phyloP scores from a whole-genome alignment of 2,329 filamentous ascomycete species.

The Cladorrhinum sp. region DNA sequence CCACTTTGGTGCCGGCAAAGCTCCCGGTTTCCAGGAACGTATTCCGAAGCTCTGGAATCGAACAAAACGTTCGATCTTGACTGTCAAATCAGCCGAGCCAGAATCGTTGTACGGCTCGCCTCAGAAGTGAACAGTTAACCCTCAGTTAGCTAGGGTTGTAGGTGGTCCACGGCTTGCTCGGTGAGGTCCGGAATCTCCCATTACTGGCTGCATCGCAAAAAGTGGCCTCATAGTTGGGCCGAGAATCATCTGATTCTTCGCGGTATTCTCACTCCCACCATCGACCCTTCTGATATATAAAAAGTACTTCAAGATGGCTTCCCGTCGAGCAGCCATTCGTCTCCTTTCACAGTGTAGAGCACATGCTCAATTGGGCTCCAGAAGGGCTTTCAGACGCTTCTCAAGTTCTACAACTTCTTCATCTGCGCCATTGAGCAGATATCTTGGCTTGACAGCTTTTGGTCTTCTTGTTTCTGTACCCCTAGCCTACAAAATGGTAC shows the following conservation, averaged over 20 bases:
- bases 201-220: constrained; percentile 13
- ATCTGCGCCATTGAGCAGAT: constrained; percentile 15
- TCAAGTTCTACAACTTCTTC: constrained; percentile 8
- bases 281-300: constrained; percentile 10
- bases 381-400: constrained; percentile 22
- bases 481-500: constrained; percentile 59
- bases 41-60: constrained; percentile 16
- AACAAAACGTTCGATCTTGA: constrained; percentile 24
- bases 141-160: neutral
- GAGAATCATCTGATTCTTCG: constrained; percentile 26
- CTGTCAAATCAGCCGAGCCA: constrained; percentile 23
- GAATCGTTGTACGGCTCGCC: constrained; percentile 1
- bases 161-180: constrained; percentile 7
- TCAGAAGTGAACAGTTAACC: neutral
- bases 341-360: constrained; percentile 28
- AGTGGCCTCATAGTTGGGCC: constrained; percentile 28
- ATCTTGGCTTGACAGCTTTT: constrained; percentile 36
- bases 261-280: constrained; percentile 7
- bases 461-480: constrained; percentile 51
- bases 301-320: constrained; percentile 25
- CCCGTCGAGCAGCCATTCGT: constrained; percentile 22
- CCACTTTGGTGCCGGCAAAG: constrained; percentile 13
- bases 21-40: constrained; percentile 12
- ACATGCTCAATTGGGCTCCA: constrained; percentile 21
- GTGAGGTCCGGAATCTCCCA: constrained; percentile 15